Conservation (phyloP, 768 basidiomycete species). For the Suillus subalutaceus region DNA sequence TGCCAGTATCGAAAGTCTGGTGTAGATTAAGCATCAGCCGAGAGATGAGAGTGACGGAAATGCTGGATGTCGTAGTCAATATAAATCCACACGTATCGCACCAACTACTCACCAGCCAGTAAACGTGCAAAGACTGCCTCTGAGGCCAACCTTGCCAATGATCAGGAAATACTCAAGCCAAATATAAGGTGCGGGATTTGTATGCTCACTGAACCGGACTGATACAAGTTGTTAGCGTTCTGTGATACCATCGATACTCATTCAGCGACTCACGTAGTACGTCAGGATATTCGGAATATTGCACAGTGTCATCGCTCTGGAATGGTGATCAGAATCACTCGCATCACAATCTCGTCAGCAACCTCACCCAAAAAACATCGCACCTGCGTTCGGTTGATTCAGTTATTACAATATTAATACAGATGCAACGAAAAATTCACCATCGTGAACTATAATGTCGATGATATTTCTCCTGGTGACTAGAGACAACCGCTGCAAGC, state of each 20-base stretch:
- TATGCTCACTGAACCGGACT: constrained; percentile 14
- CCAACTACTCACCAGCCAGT: constrained; percentile 44
- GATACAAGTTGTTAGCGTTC: neutral
- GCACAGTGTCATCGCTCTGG: constrained; percentile 45
- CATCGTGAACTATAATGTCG: constrained; percentile 50
- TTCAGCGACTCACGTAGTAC: constrained; percentile 35
- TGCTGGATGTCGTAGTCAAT: constrained; percentile 27
- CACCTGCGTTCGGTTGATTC: constrained; percentile 36
- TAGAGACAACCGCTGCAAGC: constrained; percentile 24
- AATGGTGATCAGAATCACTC: neutral
- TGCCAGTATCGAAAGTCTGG: constrained; percentile 31
- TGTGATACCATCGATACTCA: neutral
- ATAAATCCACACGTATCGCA: neutral
- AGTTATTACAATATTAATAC: neutral
- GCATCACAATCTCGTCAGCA: neutral
- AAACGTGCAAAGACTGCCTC: constrained; percentile 51
- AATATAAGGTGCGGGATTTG: neutral
- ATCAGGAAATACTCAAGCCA: neutral
- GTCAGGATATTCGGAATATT: constrained; percentile 52
- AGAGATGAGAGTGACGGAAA: constrained; percentile 56
- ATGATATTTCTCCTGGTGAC: constrained; percentile 38
- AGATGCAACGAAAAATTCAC: constrained; percentile 33
- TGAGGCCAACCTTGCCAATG: constrained; percentile 20
- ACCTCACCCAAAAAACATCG: constrained; percentile 57
- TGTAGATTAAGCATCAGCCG: constrained; percentile 61